Evolutionary conservation across 2,329 filamentous ascomycete genomes (phyloP), one percentile per base, ranked within the genome.

Genomic region (Xylaria sp.): DNA sequence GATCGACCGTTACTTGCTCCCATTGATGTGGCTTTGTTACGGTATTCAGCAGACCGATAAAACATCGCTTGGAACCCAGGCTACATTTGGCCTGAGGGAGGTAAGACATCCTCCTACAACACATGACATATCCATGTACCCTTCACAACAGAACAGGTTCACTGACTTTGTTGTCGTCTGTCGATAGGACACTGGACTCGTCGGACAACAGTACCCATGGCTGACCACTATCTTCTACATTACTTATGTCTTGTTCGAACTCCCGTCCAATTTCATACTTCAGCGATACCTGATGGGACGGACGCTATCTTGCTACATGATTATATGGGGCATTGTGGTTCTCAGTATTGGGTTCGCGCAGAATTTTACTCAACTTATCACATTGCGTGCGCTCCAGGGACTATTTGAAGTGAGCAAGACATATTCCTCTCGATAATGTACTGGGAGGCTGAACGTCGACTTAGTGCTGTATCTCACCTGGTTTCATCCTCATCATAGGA

Each of bases 21-120:
- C 83, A 1, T 73, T 85, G 51, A 85, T 85, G 83, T 85, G 81
- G 80, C 75, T 81, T 8, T 84, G 83, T 71, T 85, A 85, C 67
- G 84, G 84, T 44, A 82, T 85, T 58, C 84, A 86, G 70, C 84
- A 85, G 71, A 81, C 80, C 0, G 83, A 85, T 74, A 85, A 85
- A 73, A 85, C 82, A 1, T 80, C 81, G 0, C 75, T 82, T 18
- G 76, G 80, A 23, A 80, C 76, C 0, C 81, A 82, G 59, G 81
- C 81, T 18, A 81, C 77, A 0, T 82, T 82, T 56, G 81, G 81
- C 6, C 74, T 82, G 3, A 68, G 76, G 46, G 73, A 77, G 41
- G 81, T 76, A 67, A 34, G 54, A n/a, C 18, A 15, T 10, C 41
- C 34, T 59, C n/a, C n/a, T 37, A 44, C 48, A 12, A 34, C 18